Conservation (phyloP, 352 stramenopile genomes). For the Globisporangium canariense region DNA sequence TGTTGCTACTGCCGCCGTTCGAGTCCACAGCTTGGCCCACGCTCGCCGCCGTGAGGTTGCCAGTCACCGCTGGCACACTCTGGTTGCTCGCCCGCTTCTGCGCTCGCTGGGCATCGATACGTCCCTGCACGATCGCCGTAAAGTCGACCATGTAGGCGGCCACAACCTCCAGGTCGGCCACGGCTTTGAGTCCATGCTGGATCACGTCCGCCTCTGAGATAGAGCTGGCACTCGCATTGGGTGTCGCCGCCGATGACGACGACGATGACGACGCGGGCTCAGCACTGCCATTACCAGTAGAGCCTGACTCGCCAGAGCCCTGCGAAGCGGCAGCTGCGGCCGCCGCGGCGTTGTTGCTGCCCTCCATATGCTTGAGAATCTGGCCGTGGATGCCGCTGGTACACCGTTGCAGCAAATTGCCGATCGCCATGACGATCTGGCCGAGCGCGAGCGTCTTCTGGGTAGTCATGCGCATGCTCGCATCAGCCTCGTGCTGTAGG, state of each 20-base stretch:
- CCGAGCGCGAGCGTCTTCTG: constrained; percentile 90
- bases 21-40: neutral
- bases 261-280: constrained; percentile 10
- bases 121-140: constrained; percentile 69
- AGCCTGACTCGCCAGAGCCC: neutral
- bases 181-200: constrained; percentile 81
- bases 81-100: constrained; percentile 50
- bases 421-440: constrained; percentile 88
- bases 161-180: constrained; percentile 90
- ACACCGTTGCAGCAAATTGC: constrained; percentile 78
- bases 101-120: constrained; percentile 65
- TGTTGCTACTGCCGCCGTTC: neutral
- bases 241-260: constrained; percentile 2
- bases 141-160: constrained; percentile 94
- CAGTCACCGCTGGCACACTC: constrained; percentile 24
- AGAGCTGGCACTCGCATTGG: constrained; percentile 25
- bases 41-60: neutral
- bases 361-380: constrained; percentile 87
- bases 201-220: constrained; percentile 83
- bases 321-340: constrained; percentile 9
- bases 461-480: constrained; percentile 81
- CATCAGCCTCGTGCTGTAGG: constrained; percentile 87
- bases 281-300: neutral
- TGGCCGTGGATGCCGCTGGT: constrained; percentile 85
- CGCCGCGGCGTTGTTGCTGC: constrained; percentile 29